Percentiles rank a stretch among this genome's conserved stretches.
phyloP scores from a whole-genome alignment of 1,284 basidiomycete genomes.

The Leccinum laetum region DNA sequence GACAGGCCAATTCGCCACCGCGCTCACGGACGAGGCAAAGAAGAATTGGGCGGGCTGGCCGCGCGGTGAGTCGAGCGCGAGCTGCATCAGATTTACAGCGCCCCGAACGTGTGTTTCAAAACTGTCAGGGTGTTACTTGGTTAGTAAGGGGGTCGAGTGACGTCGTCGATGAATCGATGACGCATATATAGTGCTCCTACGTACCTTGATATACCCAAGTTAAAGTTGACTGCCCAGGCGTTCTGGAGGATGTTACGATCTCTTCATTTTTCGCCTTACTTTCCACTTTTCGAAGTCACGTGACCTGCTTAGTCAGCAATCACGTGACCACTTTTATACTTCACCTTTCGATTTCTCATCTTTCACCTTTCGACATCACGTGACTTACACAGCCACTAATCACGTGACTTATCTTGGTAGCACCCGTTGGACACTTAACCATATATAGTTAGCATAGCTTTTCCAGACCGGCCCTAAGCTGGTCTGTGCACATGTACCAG shows the following conservation, averaged over 20 bases:
- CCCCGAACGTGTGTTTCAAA: constrained; percentile 51
- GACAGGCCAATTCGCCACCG: constrained; percentile 32
- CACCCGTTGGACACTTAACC: no score
- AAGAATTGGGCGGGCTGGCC: constrained; percentile 43
- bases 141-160: neutral
- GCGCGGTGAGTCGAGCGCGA: constrained; percentile 44
- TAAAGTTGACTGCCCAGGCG: constrained; percentile 52
- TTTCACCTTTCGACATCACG: no score
- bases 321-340: no score
- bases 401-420: no score
- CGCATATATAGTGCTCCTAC: neutral
- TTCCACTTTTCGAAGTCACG: no score
- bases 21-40: constrained; percentile 57
- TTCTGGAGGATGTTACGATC: constrained; percentile 38
- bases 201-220: constrained; percentile 45
- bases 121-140: constrained; percentile 5
- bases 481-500: no score
- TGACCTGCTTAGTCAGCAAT: no score
- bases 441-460: no score
- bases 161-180: neutral
- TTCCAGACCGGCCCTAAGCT: no score
- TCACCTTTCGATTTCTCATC: no score
- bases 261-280: no score
- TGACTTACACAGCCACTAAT: no score
- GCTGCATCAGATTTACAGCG: constrained; percentile 52